These are phyloP conservation scores for Rehmannia glutinosa DNA, from an alignment of 257 asterid species.

Conservation along the genomic window DNA sequence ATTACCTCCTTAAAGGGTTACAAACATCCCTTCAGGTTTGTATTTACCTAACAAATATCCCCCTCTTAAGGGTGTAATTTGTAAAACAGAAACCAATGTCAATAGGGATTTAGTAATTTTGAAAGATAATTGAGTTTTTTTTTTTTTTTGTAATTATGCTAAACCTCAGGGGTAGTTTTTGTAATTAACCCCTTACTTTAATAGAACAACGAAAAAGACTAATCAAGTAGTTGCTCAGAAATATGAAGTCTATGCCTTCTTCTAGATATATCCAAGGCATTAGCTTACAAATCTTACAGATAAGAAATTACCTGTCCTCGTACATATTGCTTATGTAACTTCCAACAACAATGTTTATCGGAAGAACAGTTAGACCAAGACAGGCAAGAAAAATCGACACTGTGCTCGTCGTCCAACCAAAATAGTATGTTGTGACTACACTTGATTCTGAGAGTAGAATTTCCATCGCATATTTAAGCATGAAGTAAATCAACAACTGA, in stretches of 20 bases:
- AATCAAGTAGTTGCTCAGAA: background rate
- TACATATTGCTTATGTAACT: slow-evolving; percentile 9
- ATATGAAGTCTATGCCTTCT: slow-evolving; percentile 7
- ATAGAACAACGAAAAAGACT: background rate
- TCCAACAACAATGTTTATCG: background rate
- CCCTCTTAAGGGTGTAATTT: too few relatives aligned
- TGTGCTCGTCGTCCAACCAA: slow-evolving; percentile 1
- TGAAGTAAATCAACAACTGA: slow-evolving; percentile 7
- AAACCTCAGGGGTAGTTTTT: too few relatives aligned
- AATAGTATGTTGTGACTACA: background rate
- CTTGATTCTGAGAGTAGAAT: slow-evolving; percentile 8
- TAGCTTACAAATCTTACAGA: background rate
- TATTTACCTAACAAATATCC: too few relatives aligned
- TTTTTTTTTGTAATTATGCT: too few relatives aligned
- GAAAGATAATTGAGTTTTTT: too few relatives aligned
- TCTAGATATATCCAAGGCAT: background rate
- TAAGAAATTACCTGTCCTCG: slow-evolving; percentile 1
- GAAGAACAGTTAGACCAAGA: slow-evolving; percentile 5
- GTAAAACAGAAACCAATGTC: too few relatives aligned
- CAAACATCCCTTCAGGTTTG: too few relatives aligned
- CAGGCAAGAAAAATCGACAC: background rate
- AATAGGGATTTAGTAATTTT: too few relatives aligned
- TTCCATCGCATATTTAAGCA: slow-evolving; percentile 9
- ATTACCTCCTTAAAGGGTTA: too few relatives aligned
- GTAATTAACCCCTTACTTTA: too few relatives aligned